These are phyloP conservation scores for Heteromeles arbutifolia DNA, from an alignment of 306 rosid genomes.

Conservation along the genomic window DNA sequence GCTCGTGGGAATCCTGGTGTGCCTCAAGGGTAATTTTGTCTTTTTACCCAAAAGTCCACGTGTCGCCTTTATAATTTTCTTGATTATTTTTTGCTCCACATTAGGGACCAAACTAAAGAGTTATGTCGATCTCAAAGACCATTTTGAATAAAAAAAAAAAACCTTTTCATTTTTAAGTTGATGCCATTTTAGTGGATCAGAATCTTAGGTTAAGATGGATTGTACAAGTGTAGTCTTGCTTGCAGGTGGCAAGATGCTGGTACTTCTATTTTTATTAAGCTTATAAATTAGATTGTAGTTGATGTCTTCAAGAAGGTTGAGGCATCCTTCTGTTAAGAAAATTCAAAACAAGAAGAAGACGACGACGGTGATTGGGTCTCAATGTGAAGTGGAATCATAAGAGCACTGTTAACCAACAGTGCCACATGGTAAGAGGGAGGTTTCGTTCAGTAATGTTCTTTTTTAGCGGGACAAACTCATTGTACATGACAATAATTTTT, in stretches of 20 bases:
- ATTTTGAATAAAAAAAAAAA: no score
- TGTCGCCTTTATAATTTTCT: no score
- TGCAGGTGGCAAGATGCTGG: slow-evolving; percentile 9
- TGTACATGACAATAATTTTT: neutral
- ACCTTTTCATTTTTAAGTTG: neutral
- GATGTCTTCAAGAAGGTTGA: neutral
- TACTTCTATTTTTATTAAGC: neutral
- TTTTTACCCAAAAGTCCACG: no score
- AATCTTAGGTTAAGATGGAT: neutral
- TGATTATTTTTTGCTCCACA: no score
- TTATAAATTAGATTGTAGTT: neutral
- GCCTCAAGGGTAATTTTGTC: no score
- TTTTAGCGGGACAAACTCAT: neutral
- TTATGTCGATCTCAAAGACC: no score
- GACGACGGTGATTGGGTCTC: neutral
- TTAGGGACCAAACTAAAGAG: no score
- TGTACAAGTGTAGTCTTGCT: neutral
- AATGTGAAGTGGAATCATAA: neutral
- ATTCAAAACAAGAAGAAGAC: neutral
- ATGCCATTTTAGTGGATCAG: neutral
- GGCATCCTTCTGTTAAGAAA: neutral
- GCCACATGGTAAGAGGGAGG: neutral
- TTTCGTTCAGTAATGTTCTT: neutral
- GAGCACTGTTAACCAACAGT: neutral
- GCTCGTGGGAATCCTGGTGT: no score